Percentiles rank a stretch among this genome's conserved stretches.
Conservation (phyloP, 352 stramenopile genomes). For the Phytophthora crassamura region DNA sequence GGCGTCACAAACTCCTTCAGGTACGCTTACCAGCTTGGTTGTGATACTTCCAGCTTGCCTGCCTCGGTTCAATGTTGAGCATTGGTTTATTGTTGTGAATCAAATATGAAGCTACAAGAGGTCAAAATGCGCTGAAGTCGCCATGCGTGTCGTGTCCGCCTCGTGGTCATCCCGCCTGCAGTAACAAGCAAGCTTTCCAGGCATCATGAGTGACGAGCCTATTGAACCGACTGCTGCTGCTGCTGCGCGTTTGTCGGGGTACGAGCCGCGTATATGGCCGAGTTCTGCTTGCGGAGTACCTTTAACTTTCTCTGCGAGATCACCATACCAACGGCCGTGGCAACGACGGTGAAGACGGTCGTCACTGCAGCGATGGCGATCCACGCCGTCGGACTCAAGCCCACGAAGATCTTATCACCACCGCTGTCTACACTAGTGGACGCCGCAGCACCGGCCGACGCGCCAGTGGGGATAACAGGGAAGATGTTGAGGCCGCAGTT, state of each 20-base stretch:
- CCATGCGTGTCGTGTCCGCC: not conserved
- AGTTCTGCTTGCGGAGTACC: conserved; percentile 60
- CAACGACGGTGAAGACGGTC: conserved; percentile 58
- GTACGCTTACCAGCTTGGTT: not conserved
- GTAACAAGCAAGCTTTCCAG: not conserved
- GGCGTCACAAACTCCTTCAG: too few species aligned
- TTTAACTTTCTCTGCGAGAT: conserved; percentile 50
- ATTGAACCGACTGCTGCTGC: conserved; percentile 9
- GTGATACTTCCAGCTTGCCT: not conserved
- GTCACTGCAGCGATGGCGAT: conserved; percentile 61
- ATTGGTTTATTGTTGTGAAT: conserved; percentile 21
- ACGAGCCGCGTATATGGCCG: conserved; percentile 43
- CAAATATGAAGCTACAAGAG: conserved; percentile 22
- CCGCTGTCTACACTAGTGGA: conserved; percentile 64
- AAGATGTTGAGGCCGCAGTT: conserved; percentile 87
- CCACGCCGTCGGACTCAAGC: conserved; percentile 58
- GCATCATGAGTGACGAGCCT: not conserved
- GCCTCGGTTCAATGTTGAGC: conserved; percentile 9
- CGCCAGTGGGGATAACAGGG: conserved; percentile 71
- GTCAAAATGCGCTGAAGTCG: conserved; percentile 15
- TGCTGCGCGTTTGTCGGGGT: conserved; percentile 26
- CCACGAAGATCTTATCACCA: conserved; percentile 67
- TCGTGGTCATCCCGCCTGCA: too few species aligned
- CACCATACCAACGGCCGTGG: conserved; percentile 58
- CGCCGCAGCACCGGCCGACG: conserved; percentile 46